Base-by-base conservation (phyloP, 768 basidiomycete genomes). In the Candolleomyces efflorescens region DNA sequence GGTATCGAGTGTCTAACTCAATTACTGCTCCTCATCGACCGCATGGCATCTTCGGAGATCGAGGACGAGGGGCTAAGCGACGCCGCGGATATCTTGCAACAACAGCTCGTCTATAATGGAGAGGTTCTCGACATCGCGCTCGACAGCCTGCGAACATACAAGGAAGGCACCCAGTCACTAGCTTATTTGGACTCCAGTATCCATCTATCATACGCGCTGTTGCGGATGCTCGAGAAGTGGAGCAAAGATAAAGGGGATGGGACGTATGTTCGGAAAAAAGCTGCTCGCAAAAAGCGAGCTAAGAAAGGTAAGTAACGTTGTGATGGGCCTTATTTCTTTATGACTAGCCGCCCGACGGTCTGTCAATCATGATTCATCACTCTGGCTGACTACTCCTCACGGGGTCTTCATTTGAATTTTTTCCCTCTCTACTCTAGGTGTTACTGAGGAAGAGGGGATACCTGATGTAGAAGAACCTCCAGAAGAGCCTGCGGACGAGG, bases 1-100 rank as follows among this genome's bases (percentile, higher is more conserved):
- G 93, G 94, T 32, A 84, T 97, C 66, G 92, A 96, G 66, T 96
- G 93, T 69, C 82, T 98, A 63, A 94, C 93, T 18, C 94, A 97
- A 65, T 79, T 98, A 55, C 81, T 98, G 27, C 81, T 92, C 47
- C 83, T 96, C 65, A 87, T 98, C 67, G 94, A 98, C 65, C 73
- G 74, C 48, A 94, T 99, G 87, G 80, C 86, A 32, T 75, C 78
- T 47, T 75, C 80, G 53, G 70, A 76, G 24, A 74, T 78, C 43
- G 65, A 65, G 45, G 82, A 85, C 45, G 68, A 78, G 15, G 62
- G 64, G n/a, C 58, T 93, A 61, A 74, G 76, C 45, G 93, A 96
- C 37, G 87, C 89, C 23, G 90, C 94, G 50, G 85, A 85, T 55
- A 75, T 88, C 18, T 78, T 98, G 1, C 91, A 94, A 64, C 85